Conservation (phyloP, 2,329 filamentous ascomycete species). For the Colletotrichum trifolii region DNA sequence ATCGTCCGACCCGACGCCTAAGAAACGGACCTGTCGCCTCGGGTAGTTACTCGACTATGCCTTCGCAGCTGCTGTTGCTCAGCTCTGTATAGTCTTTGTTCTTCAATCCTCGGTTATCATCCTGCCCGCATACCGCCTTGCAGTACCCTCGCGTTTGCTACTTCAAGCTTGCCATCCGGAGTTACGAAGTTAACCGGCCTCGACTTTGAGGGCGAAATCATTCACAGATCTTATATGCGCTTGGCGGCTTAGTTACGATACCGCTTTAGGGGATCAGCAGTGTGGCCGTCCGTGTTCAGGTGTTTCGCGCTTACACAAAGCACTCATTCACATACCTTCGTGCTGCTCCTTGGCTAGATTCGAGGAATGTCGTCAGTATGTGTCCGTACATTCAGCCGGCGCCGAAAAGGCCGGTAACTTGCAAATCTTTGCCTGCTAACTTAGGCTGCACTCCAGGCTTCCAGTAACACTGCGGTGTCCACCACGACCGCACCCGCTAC, state of each 20-base stretch:
- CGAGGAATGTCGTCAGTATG: conserved; percentile 36
- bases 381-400: background rate
- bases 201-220: conserved; percentile 3
- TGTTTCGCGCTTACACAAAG: conserved; percentile 13
- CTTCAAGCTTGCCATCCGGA: no score
- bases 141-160: no score
- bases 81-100: conserved; percentile 9
- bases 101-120: conserved; percentile 1
- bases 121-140: no score
- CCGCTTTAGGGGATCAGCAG: conserved; percentile 34
- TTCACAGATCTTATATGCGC: conserved; percentile 32
- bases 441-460: conserved; percentile 5
- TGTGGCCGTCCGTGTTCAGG: conserved; percentile 22
- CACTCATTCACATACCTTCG: background rate
- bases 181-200: no score
- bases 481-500: conserved; percentile 11
- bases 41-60: conserved; percentile 22
- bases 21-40: background rate
- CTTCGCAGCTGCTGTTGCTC: conserved; percentile 9
- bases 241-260: conserved; percentile 25
- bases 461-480: conserved; percentile 21
- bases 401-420: background rate
- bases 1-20: no score
- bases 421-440: conserved; percentile 1
- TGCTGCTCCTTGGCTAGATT: conserved; percentile 32